Evolutionary conservation across 2,329 filamentous ascomycete genomes (phyloP).

Genomic region (Arthroderma sp.): DNA sequence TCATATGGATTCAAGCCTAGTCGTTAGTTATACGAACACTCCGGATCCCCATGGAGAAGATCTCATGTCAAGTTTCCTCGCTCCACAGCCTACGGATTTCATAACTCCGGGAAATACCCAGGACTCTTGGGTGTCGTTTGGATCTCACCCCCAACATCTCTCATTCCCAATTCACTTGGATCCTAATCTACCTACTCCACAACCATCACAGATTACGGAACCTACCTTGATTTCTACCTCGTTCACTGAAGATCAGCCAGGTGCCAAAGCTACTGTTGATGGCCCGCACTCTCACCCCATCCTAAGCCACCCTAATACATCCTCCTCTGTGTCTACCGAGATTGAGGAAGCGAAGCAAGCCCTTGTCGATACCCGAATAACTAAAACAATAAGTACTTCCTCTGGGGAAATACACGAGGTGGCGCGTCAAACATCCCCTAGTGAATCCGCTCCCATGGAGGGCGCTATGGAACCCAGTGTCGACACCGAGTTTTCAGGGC

Average conservation of each 20-base stretch:
- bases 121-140: neutral
- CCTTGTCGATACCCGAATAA: neutral
- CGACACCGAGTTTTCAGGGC: conserved; percentile 22
- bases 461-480: conserved; percentile 2
- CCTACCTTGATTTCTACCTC: neutral
- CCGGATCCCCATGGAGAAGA: neutral
- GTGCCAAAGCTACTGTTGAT: neutral
- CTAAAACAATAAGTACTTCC: neutral
- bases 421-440: neutral
- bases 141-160: neutral
- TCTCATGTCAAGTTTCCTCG: neutral
- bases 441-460: neutral
- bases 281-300: neutral
- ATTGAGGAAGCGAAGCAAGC: neutral
- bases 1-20: neutral
- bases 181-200: conserved; percentile 5
- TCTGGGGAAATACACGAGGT: neutral
- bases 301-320: neutral
- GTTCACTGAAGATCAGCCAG: neutral
- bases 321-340: neutral
- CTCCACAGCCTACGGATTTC: neutral
- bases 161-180: neutral
- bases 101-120: conserved; percentile 9
- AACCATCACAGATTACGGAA: conserved; percentile 2
- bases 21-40: neutral